These are phyloP conservation scores for Citrus hindsii DNA, from an alignment of 345 rosid species.

Conservation along the genomic window DNA sequence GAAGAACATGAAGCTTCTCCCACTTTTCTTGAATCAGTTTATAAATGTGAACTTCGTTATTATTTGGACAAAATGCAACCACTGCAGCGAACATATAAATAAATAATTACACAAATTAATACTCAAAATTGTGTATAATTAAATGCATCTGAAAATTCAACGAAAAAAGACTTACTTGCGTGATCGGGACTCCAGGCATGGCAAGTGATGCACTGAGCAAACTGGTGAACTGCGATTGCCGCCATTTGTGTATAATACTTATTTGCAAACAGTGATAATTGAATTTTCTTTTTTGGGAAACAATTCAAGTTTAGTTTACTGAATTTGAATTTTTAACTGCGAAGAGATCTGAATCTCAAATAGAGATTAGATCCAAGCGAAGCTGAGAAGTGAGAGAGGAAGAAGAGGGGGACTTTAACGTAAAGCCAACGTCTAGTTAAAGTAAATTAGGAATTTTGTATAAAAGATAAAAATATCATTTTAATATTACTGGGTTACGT, in stretches of 20 bases:
- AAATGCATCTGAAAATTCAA: neutral
- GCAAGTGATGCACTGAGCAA: constrained; percentile 88
- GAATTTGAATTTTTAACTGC: neutral
- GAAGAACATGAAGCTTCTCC: constrained; percentile 86
- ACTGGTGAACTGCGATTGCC: constrained; percentile 64
- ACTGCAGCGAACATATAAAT: constrained; percentile 35
- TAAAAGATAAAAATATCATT: neutral
- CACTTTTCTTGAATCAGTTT: constrained; percentile 67
- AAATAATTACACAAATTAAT: neutral
- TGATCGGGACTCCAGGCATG: constrained; percentile 97
- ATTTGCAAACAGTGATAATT: neutral
- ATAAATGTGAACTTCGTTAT: constrained; percentile 91
- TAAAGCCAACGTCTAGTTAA: neutral
- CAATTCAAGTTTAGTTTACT: neutral
- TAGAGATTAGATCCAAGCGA: neutral
- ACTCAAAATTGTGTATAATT: neutral
- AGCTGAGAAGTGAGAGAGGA: neutral
- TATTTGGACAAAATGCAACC: constrained; percentile 94
- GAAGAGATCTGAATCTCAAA: neutral
- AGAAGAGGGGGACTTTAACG: neutral
- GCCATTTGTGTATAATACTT: constrained; percentile 45
- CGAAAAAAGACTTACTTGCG: constrained; percentile 44
- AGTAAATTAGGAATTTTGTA: neutral
- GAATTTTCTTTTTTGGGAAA: no score
- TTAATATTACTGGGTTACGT: neutral